These are phyloP conservation scores for Arabidopsis arenosa DNA, from an alignment of 345 rosid species.

Conservation along the genomic window DNA sequence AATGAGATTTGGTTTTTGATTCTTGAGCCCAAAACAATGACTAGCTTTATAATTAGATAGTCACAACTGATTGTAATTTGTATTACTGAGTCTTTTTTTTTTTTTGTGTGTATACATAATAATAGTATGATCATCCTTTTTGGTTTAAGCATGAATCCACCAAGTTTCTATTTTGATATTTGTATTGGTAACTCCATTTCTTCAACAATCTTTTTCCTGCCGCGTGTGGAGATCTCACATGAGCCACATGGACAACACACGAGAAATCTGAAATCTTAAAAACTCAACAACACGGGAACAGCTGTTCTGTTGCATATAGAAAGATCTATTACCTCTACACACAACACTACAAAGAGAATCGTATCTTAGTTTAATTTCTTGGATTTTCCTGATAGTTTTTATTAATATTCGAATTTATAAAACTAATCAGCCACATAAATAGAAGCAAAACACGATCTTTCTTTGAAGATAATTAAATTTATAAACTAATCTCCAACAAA, in stretches of 20 bases:
- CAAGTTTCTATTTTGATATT: conserved; percentile 2
- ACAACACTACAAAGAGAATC: conserved; percentile 26
- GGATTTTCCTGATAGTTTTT: not conserved
- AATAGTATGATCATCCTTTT: not conserved
- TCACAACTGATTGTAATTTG: not conserved
- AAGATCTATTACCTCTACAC: conserved; percentile 17
- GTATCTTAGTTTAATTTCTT: not conserved
- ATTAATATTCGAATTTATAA: not conserved
- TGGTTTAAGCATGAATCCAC: not conserved
- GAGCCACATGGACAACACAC: conserved; percentile 40
- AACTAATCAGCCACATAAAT: conserved; percentile 17
- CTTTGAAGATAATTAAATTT: conserved; percentile 5
- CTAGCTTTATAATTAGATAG: not conserved
- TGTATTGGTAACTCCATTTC: conserved; percentile 4
- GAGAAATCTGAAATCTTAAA: conserved; percentile 31
- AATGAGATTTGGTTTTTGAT: not conserved
- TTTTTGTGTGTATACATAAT: not conserved
- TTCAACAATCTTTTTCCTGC: not conserved
- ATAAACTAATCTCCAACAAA: conserved; percentile 1
- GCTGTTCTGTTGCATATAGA: conserved; percentile 29
- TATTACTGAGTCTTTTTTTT: not conserved
- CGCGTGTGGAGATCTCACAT: conserved; percentile 21
- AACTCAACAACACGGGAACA: conserved; percentile 32
- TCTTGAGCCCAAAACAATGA: not conserved
- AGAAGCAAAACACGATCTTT: not conserved